Evolutionary conservation across 106 monocot genomes (phyloP), one percentile per base, ranked within the genome.

Genomic region (Acorus gramineus): DNA sequence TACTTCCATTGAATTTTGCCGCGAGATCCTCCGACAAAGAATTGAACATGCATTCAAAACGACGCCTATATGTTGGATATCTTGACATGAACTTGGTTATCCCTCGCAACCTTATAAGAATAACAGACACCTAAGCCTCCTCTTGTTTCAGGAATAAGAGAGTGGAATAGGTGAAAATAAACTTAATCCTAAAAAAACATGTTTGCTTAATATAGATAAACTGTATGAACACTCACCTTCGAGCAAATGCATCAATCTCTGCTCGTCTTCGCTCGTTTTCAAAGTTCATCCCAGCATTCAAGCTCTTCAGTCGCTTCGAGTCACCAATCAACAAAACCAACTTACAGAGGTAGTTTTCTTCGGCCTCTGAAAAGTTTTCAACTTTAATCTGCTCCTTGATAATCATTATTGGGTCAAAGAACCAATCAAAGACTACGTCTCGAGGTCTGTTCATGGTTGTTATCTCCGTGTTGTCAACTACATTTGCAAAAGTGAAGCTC

Each of bases 31-130:
- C 79, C 1, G 78, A 83, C 4, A 96, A 85, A 54, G 74, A 47
- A 52, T 83, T 81, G 0, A 81, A 81, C 3, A 98, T 82, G 48
- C 50, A 62, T 8, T 98, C 85, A 47, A 92, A 85, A 8, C 88
- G 83, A 0, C 88, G 82, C 61, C 63, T 85, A 49, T 57, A 73
- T 2, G 92, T 98, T 10, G 92, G 98, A 60, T 77, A 92, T 66
- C 98, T 85, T 67, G 92, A 92, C 49, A 92, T 92, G 4, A 92
- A 88, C 68, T 78, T 98, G 3, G 88, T 98, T 69, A 98, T 98
- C 11, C 84, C 89, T 66, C 71, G 81, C 73, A 89, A 74, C 74
- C 88, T 89, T 51, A 42, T 14, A 8, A 2, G 13, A 28, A 28
- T 28, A 28, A 28, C 28, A 28, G 28, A 28, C 28, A 28, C 28